These are phyloP conservation scores for Boletus pseudopeckii DNA, from an alignment of 768 basidiomycete genomes.

Conservation along the genomic window DNA sequence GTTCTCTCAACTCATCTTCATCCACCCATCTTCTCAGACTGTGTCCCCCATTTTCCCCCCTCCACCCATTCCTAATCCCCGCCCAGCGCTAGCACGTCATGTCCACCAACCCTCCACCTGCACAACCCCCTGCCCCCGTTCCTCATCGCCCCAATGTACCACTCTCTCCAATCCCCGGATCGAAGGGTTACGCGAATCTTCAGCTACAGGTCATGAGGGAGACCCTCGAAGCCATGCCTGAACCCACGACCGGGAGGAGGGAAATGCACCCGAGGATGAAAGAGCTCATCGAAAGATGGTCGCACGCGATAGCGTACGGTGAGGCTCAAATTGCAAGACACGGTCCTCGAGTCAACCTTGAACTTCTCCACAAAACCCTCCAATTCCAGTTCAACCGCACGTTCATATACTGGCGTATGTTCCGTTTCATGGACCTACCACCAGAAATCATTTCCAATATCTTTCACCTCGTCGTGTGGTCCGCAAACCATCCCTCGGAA, in stretches of 20 bases:
- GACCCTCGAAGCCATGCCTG: slow-evolving; percentile 16
- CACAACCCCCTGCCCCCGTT: slow-evolving; percentile 10
- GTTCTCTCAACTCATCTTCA: background rate
- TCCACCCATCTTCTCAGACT: slow-evolving; percentile 3
- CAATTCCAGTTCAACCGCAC: slow-evolving; percentile 18
- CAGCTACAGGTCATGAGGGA: slow-evolving; percentile 18
- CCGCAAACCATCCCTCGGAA: slow-evolving; percentile 33
- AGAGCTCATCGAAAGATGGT: slow-evolving; percentile 14
- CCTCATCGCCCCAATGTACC: background rate
- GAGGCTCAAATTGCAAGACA: slow-evolving; percentile 20
- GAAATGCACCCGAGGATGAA: background rate
- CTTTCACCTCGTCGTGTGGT: slow-evolving; percentile 59
- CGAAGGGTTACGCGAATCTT: slow-evolving; percentile 16
- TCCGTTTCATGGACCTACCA: slow-evolving; percentile 62
- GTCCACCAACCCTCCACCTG: slow-evolving; percentile 10
- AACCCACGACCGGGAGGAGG: slow-evolving; percentile 10
- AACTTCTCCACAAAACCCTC: slow-evolving; percentile 15
- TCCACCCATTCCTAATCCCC: background rate
- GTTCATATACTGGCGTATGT: slow-evolving; percentile 39
- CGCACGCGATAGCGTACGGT: slow-evolving; percentile 12
- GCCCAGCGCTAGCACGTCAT: slow-evolving; percentile 10
- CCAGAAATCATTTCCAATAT: slow-evolving; percentile 63
- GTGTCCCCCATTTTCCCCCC: background rate
- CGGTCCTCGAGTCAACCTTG: slow-evolving; percentile 16
- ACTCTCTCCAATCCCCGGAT: slow-evolving; percentile 18